Evolutionary conservation across 140 eudicot species (phyloP).

Genomic region (Flaveria floridana): DNA sequence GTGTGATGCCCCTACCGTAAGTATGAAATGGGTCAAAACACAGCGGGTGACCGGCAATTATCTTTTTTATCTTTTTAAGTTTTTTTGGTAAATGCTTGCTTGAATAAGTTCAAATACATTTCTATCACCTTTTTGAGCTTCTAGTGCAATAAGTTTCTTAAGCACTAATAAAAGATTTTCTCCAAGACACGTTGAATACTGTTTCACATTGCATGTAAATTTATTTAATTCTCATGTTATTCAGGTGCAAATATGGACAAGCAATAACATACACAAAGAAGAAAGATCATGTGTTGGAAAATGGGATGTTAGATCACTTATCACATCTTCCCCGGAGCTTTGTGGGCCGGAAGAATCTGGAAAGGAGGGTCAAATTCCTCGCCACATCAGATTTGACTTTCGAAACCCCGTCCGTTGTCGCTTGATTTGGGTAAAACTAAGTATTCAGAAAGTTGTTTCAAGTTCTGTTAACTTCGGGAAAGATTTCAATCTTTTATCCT

Average conservation of each 20-base stretch:
- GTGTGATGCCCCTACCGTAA: slow-evolving; percentile 84
- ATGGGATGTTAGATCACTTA: slow-evolving; percentile 72
- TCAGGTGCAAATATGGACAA: slow-evolving; percentile 90
- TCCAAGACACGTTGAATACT: neutral
- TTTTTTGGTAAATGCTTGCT: neutral
- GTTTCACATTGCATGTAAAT: neutral
- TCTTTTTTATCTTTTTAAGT: neutral
- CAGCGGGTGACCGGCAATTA: neutral
- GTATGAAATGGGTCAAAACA: slow-evolving; percentile 29
- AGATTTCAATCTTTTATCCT: slow-evolving; percentile 56
- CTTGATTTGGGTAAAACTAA: slow-evolving; percentile 71
- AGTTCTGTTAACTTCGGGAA: slow-evolving; percentile 64
- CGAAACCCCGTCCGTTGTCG: slow-evolving; percentile 71
- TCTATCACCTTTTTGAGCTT: slow-evolving; percentile 12
- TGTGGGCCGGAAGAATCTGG: slow-evolving; percentile 63
- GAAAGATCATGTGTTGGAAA: slow-evolving; percentile 80
- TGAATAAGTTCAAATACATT: slow-evolving; percentile 1
- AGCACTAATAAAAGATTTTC: neutral
- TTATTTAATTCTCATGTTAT: slow-evolving; percentile 6
- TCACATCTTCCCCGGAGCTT: slow-evolving; percentile 64
- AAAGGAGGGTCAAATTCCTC: slow-evolving; percentile 45
- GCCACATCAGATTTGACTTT: slow-evolving; percentile 75
- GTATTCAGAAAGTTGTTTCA: slow-evolving; percentile 64
- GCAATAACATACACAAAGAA: slow-evolving; percentile 71
- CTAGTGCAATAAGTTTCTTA: neutral